Evolutionary conservation across 495 filamentous ascomycete species (phyloP).

Genomic region (Sphaerosporella brunnea): DNA sequence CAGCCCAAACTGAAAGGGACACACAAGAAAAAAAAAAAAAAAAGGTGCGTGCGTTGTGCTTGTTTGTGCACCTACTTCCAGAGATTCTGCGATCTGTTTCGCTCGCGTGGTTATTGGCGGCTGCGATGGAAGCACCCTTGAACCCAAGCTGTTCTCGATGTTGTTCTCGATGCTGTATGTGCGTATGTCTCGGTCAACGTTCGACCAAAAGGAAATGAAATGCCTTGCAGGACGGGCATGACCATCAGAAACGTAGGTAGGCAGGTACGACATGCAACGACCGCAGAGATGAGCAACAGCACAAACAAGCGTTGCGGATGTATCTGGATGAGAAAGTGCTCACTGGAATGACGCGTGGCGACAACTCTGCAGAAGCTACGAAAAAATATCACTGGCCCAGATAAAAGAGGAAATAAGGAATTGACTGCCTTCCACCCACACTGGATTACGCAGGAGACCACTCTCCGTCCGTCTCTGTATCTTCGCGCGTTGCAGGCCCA

Average conservation of each 20-base stretch:
- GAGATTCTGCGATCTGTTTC: slow-evolving; percentile 23
- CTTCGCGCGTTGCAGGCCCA: too few relatives aligned
- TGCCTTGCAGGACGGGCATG: too few relatives aligned
- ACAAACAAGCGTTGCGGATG: not conserved
- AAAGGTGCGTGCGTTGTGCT: too few relatives aligned
- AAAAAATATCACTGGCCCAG: not conserved
- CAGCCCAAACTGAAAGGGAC: too few relatives aligned
- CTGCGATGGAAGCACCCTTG: not conserved
- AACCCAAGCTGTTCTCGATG: not conserved
- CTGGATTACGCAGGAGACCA: too few relatives aligned
- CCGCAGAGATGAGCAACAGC: not conserved
- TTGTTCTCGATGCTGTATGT: too few relatives aligned
- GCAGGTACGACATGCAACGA: not conserved
- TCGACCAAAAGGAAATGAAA: too few relatives aligned
- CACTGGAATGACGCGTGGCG: not conserved
- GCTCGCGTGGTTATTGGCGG: slow-evolving; percentile 19
- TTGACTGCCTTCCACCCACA: too few relatives aligned
- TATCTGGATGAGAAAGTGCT: not conserved
- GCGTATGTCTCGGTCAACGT: too few relatives aligned
- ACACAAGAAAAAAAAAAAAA: too few relatives aligned
- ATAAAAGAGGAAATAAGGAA: not conserved
- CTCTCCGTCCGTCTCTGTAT: too few relatives aligned
- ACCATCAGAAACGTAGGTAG: too few relatives aligned
- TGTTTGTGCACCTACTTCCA: slow-evolving; percentile 6
- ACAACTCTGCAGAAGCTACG: not conserved